These are phyloP conservation scores for Castanospermum australe DNA, from an alignment of 306 rosid species.

Conservation along the genomic window DNA sequence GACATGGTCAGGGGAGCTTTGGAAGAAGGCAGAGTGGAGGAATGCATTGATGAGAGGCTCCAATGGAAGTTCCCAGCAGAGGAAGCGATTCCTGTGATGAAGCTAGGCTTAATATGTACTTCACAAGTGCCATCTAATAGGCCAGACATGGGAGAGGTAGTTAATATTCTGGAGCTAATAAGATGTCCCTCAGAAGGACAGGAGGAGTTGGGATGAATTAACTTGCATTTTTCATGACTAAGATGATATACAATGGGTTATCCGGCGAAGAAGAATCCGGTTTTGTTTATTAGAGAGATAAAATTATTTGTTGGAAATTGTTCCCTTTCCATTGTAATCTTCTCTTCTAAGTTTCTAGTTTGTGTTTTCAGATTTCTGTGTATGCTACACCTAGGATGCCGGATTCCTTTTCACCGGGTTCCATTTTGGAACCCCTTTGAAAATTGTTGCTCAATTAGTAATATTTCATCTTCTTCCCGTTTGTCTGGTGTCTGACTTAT, in stretches of 20 bases:
- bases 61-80: conserved; percentile 86
- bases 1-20: conserved; percentile 95
- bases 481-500: conserved; percentile 24
- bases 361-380: conserved; percentile 53
- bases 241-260: conserved; percentile 45
- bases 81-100: conserved; percentile 91
- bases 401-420: conserved; percentile 99
- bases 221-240: conserved; percentile 33
- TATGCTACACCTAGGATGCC: conserved; percentile 50
- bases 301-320: conserved; percentile 23
- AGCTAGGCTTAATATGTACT: conserved; percentile 90
- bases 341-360: conserved; percentile 35
- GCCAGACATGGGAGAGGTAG: conserved; percentile 98
- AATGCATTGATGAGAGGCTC: conserved; percentile 79
- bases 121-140: conserved; percentile 98
- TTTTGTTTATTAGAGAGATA: conserved; percentile 34
- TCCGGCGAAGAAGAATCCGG: conserved; percentile 99
- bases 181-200: conserved; percentile 96
- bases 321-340: conserved; percentile 25
- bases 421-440: conserved; percentile 45
- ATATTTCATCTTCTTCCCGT: conserved; percentile 37
- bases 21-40: conserved; percentile 96
- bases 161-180: conserved; percentile 91
- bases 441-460: conserved; percentile 41
- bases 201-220: conserved; percentile 68